Evolutionary conservation across 2,329 filamentous ascomycete species (phyloP).

Genomic region (Arthroderma sp.): DNA sequence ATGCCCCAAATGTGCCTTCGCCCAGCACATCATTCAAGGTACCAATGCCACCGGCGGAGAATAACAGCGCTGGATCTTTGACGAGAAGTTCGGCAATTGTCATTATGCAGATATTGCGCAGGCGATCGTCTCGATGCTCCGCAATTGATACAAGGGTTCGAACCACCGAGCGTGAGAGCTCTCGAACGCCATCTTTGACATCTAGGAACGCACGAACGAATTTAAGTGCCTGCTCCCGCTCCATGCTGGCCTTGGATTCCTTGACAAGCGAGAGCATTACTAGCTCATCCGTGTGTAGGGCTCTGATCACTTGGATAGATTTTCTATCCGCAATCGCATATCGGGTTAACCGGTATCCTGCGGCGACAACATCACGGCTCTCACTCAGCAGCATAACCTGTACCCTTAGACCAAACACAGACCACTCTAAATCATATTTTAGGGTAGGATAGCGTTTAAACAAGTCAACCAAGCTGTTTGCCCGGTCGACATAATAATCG

Average conservation of each 20-base stretch:
- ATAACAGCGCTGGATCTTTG: slow-evolving; percentile 67
- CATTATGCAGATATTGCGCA: slow-evolving; percentile 82
- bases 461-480: slow-evolving; percentile 88
- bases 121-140: slow-evolving; percentile 69
- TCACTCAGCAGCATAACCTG: slow-evolving; percentile 94
- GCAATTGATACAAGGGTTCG: slow-evolving; percentile 84
- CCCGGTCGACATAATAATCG: slow-evolving; percentile 89
- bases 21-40: slow-evolving; percentile 83
- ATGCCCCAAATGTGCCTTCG: slow-evolving; percentile 83
- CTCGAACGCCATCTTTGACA: slow-evolving; percentile 79
- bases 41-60: slow-evolving; percentile 71
- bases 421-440: slow-evolving; percentile 95
- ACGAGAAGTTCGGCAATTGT: slow-evolving; percentile 87
- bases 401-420: slow-evolving; percentile 82
- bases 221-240: slow-evolving; percentile 92
- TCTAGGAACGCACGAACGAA: slow-evolving; percentile 92
- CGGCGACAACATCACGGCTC: slow-evolving; percentile 87
- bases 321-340: slow-evolving; percentile 88
- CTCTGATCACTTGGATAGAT: slow-evolving; percentile 77
- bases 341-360: slow-evolving; percentile 83
- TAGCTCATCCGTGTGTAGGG: slow-evolving; percentile 80
- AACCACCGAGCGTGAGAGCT: slow-evolving; percentile 76
- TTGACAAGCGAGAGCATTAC: slow-evolving; percentile 89
- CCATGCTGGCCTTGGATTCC: slow-evolving; percentile 91
- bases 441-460: slow-evolving; percentile 86